A percentile compares a stretch with the other conserved stretches of the same genome.
phyloP scores from a whole-genome alignment of 2,329 filamentous ascomycete genomes.

The Scedosporium minutisporum region DNA sequence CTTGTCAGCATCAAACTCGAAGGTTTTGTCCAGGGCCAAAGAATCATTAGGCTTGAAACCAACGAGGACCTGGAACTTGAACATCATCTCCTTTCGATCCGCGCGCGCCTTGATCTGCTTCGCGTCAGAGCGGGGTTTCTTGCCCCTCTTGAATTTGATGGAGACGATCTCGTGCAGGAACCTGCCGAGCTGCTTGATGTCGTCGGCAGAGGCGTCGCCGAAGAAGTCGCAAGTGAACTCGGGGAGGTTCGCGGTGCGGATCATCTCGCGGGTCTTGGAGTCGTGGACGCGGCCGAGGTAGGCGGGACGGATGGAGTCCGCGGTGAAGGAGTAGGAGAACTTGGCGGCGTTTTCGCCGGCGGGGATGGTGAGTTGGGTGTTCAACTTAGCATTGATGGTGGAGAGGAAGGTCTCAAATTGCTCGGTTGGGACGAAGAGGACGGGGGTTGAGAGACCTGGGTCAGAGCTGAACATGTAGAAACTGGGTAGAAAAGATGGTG shows the following conservation, averaged over 20 bases:
- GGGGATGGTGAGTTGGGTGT: slow-evolving; percentile 49
- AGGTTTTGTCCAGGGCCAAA: background rate
- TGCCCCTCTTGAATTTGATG: slow-evolving; percentile 28
- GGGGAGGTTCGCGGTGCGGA: background rate
- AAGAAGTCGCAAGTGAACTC: background rate
- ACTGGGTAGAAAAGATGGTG: slow-evolving; percentile 26
- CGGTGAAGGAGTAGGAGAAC: slow-evolving; percentile 53
- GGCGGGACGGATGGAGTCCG: slow-evolving; percentile 53
- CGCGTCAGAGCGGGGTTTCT: slow-evolving; percentile 39
- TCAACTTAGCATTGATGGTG: slow-evolving; percentile 52
- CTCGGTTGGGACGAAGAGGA: slow-evolving; percentile 56
- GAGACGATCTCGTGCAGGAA: slow-evolving; percentile 27
- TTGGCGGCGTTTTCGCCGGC: slow-evolving; percentile 35
- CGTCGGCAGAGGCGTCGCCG: background rate
- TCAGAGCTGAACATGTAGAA: slow-evolving; percentile 56
- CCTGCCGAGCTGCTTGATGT: background rate
- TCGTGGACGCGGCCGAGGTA: slow-evolving; percentile 40
- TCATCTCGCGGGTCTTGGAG: slow-evolving; percentile 19
- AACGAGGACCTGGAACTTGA: slow-evolving; percentile 59
- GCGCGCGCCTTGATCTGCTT: slow-evolving; percentile 29
- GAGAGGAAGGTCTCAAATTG: slow-evolving; percentile 58
- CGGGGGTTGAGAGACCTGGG: slow-evolving; percentile 35
- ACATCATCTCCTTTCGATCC: slow-evolving; percentile 43
- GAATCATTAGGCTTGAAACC: slow-evolving; percentile 36
- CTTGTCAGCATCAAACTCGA: background rate